Percentiles rank a stretch among this genome's conserved stretches.
Evolutionary conservation across 305 asterid genomes (phyloP).

Genomic region (Striga hermonthica): DNA sequence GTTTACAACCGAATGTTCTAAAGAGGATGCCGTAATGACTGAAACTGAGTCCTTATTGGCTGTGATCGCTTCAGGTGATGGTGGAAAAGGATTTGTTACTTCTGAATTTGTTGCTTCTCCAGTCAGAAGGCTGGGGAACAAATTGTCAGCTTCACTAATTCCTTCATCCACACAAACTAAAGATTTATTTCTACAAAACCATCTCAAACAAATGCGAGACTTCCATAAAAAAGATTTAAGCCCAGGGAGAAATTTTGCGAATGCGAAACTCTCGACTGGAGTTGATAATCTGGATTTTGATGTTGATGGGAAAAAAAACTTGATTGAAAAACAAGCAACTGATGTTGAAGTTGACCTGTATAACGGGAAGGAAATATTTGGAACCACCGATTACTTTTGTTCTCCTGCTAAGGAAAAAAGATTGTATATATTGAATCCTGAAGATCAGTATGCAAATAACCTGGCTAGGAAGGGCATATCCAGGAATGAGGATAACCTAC

Average conservation of each 20-base stretch:
- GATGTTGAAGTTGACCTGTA: constrained; percentile 35
- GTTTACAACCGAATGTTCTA: constrained; percentile 37
- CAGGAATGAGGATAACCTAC: constrained; percentile 35
- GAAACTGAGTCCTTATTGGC: constrained; percentile 49
- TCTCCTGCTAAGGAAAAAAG: constrained; percentile 39
- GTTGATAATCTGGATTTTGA: constrained; percentile 32
- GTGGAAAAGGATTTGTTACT: constrained; percentile 38
- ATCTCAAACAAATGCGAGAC: constrained; percentile 30
- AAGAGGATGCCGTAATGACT: constrained; percentile 38
- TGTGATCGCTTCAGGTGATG: constrained; percentile 38
- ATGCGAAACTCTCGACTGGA: constrained; percentile 35
- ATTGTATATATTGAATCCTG: constrained; percentile 33
- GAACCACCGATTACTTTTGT: constrained; percentile 35
- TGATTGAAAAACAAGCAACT: constrained; percentile 30
- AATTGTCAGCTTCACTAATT: constrained; percentile 40
- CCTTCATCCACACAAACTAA: constrained; percentile 35
- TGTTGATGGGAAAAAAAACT: constrained; percentile 30
- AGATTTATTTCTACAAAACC: constrained; percentile 39
- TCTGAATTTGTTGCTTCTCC: constrained; percentile 45
- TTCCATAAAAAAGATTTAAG: constrained; percentile 35
- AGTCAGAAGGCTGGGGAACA: constrained; percentile 35
- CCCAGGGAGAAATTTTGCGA: constrained; percentile 33
- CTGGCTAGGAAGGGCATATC: constrained; percentile 34
- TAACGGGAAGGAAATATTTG: constrained; percentile 35
- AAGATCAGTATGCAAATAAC: constrained; percentile 38